Percentiles rank a stretch among this genome's conserved stretches.
Evolutionary conservation across 495 filamentous ascomycete species (phyloP).

Genomic region (Aspergillus asperescens): DNA sequence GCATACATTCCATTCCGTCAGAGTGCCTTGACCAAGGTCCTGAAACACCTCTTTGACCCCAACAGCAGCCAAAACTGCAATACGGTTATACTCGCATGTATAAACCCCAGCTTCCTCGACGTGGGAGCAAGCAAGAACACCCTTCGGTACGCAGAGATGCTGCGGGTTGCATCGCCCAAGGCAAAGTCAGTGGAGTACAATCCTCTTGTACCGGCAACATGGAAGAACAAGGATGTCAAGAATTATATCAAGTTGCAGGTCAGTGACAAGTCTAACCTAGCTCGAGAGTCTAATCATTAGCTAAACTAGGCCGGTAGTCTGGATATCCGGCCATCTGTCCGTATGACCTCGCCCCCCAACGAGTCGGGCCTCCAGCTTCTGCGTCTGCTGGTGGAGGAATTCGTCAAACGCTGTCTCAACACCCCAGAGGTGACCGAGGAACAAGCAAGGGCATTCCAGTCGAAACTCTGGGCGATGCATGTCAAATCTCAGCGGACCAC

Average conservation of each 20-base stretch:
- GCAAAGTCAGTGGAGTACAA: not conserved
- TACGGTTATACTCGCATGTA: not conserved
- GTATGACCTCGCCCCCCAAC: not conserved
- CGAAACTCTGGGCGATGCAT: not conserved
- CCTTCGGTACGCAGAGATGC: not conserved
- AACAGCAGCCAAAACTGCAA: not conserved
- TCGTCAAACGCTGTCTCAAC: not conserved
- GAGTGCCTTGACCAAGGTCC: not conserved
- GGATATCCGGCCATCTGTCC: not conserved
- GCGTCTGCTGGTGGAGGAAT: not conserved
- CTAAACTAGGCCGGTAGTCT: no score
- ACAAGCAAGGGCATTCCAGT: not conserved
- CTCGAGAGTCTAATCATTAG: no score
- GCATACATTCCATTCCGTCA: not conserved
- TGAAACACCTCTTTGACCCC: not conserved
- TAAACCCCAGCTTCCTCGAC: not conserved
- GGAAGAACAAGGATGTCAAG: not conserved
- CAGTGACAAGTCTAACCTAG: no score
- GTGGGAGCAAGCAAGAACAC: not conserved
- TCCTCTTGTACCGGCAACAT: not conserved
- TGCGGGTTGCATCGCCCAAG: not conserved
- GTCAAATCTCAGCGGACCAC: not conserved
- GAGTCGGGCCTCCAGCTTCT: not conserved
- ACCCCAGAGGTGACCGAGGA: not conserved
- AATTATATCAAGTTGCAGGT: not conserved